phyloP scores from a whole-genome alignment of 1,139 yeast genomes.

The Lizanozyma gosingica region DNA sequence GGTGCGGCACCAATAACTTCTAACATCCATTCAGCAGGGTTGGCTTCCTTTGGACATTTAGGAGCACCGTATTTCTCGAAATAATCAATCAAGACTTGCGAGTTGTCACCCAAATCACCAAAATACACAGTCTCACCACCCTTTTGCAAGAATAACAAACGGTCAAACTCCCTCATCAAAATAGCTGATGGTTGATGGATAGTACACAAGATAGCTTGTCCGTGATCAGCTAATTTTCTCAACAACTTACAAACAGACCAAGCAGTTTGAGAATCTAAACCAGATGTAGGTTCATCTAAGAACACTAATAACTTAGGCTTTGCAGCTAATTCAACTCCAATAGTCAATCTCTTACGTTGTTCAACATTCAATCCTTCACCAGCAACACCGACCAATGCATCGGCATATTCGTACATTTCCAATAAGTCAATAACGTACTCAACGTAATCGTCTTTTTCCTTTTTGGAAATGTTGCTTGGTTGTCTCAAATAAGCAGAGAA shows the following conservation, averaged over 20 bases:
- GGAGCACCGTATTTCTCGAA: slow-evolving; percentile 66
- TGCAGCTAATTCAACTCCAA: slow-evolving; percentile 84
- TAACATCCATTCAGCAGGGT: slow-evolving; percentile 82
- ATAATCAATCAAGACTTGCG: slow-evolving; percentile 51
- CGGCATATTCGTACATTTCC: slow-evolving; percentile 68
- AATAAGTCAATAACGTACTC: slow-evolving; percentile 60
- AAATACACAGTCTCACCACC: slow-evolving; percentile 79
- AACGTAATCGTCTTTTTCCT: slow-evolving; percentile 62
- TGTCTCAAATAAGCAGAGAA: slow-evolving; percentile 73
- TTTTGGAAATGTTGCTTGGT: slow-evolving; percentile 41
- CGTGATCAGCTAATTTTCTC: slow-evolving; percentile 66
- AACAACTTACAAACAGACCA: slow-evolving; percentile 76
- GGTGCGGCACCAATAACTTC: slow-evolving; percentile 78
- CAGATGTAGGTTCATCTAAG: slow-evolving; percentile 90
- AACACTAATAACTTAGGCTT: slow-evolving; percentile 74
- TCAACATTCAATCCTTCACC: slow-evolving; percentile 77
- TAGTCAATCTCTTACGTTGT: slow-evolving; percentile 76
- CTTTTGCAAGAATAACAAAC: slow-evolving; percentile 57
- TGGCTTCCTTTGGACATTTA: slow-evolving; percentile 55
- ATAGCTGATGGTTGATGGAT: slow-evolving; percentile 82
- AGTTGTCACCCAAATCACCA: slow-evolving; percentile 67
- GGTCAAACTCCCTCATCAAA: slow-evolving; percentile 67
- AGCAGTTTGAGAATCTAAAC: slow-evolving; percentile 87
- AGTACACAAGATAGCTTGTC: slow-evolving; percentile 78
- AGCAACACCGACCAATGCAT: slow-evolving; percentile 76